Evolutionary conservation across 306 rosid genomes (phyloP).

Genomic region (Ochetophila trinervis): DNA sequence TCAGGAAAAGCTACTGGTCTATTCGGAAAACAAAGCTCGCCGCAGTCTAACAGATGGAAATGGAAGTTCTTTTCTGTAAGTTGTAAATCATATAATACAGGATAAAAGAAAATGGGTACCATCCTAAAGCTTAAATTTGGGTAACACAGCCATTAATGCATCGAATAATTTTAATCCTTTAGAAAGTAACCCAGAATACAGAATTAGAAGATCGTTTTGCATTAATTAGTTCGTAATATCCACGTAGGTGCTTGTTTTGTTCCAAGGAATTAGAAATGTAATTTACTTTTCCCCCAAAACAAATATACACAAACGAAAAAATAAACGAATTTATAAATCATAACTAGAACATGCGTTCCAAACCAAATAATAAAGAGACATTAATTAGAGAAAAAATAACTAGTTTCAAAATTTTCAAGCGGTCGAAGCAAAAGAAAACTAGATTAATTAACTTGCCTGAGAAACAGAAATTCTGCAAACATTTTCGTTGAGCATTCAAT

Average conservation of each 20-base stretch:
- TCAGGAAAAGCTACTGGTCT: background rate
- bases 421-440: background rate
- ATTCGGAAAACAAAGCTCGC: background rate
- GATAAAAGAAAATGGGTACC: background rate
- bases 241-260: no score
- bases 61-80: background rate
- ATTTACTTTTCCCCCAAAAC: no score
- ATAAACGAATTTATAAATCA: no score
- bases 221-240: no score
- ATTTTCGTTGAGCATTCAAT: conserved; percentile 17
- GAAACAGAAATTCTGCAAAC: conserved; percentile 28
- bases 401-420: background rate
- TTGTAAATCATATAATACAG: background rate
- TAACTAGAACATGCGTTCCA: background rate
- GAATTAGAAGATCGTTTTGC: no score
- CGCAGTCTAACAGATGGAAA: background rate
- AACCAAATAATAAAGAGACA: background rate
- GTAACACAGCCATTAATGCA: background rate
- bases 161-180: no score
- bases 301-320: no score
- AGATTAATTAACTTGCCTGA: conserved; percentile 28
- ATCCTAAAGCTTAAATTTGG: background rate
- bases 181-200: no score
- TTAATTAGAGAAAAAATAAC: background rate
- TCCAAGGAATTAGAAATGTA: no score